phyloP scores from a whole-genome alignment of 1,284 basidiomycete species.

The Waitea zeae region DNA sequence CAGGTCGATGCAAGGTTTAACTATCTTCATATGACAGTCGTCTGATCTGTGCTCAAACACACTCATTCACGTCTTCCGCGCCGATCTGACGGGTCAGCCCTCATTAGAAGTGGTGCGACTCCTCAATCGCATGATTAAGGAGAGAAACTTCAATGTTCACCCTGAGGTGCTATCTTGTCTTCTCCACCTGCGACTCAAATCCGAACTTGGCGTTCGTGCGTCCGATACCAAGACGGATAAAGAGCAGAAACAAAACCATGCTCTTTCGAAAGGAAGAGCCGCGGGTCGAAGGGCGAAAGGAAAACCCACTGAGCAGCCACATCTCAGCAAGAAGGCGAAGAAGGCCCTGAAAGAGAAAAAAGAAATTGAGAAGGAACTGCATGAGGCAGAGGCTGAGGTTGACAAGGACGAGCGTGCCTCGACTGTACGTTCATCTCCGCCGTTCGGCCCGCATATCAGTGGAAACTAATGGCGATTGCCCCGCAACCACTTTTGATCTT shows the following conservation, averaged over 20 bases:
- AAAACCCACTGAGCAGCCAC: constrained; percentile 43
- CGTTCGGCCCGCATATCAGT: constrained; percentile 5
- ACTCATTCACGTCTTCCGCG: constrained; percentile 65
- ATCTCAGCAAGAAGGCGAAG: constrained; percentile 78
- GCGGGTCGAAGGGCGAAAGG: constrained; percentile 32
- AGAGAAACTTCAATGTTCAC: constrained; percentile 80
- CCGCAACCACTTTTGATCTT: no score
- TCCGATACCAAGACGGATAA: constrained; percentile 51
- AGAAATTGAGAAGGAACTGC: constrained; percentile 79
- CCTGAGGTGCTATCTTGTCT: constrained; percentile 81
- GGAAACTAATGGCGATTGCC: no score
- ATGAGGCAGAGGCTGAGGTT: constrained; percentile 88
- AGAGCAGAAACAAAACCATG: constrained; percentile 17
- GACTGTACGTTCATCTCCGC: constrained; percentile 30
- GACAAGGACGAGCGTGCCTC: constrained; percentile 81
- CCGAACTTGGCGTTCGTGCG: constrained; percentile 70
- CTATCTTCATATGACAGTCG: constrained; percentile 21
- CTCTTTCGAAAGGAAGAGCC: constrained; percentile 20
- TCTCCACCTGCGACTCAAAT: constrained; percentile 74
- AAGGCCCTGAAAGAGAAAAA: constrained; percentile 69
- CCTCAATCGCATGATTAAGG: constrained; percentile 93
- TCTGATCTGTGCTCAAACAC: constrained; percentile 74
- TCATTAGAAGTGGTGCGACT: constrained; percentile 85
- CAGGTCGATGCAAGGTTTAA: constrained; percentile 1
- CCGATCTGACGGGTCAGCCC: constrained; percentile 63